Evolutionary conservation across 208 protist species (phyloP).

Genomic region (Leishmania major): DNA sequence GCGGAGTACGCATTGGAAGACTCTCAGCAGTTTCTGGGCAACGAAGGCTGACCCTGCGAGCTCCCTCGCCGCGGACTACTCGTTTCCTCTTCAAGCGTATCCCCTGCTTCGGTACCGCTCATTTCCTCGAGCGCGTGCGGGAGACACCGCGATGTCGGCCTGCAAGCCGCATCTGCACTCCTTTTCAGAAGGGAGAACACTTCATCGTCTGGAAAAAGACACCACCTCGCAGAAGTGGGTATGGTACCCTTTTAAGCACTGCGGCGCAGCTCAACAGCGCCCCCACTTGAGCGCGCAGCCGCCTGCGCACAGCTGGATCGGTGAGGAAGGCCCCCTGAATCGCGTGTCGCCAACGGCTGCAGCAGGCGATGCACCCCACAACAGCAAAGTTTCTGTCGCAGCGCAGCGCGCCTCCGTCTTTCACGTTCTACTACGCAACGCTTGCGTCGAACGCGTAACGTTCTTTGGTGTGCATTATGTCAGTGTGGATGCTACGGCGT

Average conservation of each 20-base stretch:
- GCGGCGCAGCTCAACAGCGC: neutral
- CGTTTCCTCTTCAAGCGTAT: slow-evolving; percentile 25
- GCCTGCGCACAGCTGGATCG: neutral
- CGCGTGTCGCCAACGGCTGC: neutral
- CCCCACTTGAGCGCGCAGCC: neutral
- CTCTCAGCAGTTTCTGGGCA: slow-evolving; percentile 20
- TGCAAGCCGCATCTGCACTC: neutral
- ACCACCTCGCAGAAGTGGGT: neutral
- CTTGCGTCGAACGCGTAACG: neutral
- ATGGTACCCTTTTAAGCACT: neutral
- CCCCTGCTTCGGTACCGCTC: neutral
- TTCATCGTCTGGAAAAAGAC: neutral
- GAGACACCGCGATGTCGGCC: neutral
- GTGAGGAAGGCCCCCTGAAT: neutral
- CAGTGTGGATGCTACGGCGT: slow-evolving; percentile 32
- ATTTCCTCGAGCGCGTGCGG: neutral
- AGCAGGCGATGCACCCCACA: neutral
- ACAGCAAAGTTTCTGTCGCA: neutral
- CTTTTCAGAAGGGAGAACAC: neutral
- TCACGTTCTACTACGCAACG: neutral
- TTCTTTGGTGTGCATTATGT: slow-evolving; percentile 43
- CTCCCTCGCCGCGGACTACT: slow-evolving; percentile 20
- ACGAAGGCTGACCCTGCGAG: neutral
- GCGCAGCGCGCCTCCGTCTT: neutral
- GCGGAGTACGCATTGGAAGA: neutral